Evolutionary conservation across 2,329 filamentous ascomycete species (phyloP), one percentile per base, ranked within the genome.

Genomic region (Aspergillus pseudoviridinutans): DNA sequence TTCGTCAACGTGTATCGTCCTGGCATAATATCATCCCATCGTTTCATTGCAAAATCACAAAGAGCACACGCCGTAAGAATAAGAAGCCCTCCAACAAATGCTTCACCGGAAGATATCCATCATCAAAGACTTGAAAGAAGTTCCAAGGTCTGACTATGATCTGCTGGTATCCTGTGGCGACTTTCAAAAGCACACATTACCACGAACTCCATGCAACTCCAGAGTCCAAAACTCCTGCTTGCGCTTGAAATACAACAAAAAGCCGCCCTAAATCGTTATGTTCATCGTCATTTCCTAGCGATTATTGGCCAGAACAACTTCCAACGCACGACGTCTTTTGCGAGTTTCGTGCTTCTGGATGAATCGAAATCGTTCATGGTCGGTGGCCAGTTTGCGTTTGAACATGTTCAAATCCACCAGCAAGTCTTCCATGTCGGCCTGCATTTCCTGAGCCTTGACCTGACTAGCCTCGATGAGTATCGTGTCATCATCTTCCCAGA

Each of bases 371-470:
- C 74, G 69, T 50, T 77, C 72, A 60, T 76, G 72, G 41, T 97
- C 94, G 66, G 94, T 91, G 6, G 85, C 87, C 61, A 97, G 86
- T 78, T 96, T 97, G 67, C 86, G 86, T 73, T 88, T 88, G 78
- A 96, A 95, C 70, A 93, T 73, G 29, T 83, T 84, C 55, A 96
- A 71, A 66, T 97, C 92, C 65, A 87, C 86, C 62, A 99, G 80
- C 68, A 97, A 83, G 38, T 88, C 87, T 64, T 92, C 86, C 81
- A 96, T 93, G 68, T 91, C 86, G n/a, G 87, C 86, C 70, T 97
- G 90, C 78, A 92, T 84, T 61, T 92, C 82, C 42, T 77, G 70
- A 0, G 80, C 82, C 49, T 84, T 78, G 20, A 67, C 64, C 12
- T 80, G 72, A 50, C 66, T 71, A 17, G 70, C 69, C 12, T 74